Evolutionary conservation across 2,329 filamentous ascomycete genomes (phyloP).

Genomic region (Beauveria sp.): DNA sequence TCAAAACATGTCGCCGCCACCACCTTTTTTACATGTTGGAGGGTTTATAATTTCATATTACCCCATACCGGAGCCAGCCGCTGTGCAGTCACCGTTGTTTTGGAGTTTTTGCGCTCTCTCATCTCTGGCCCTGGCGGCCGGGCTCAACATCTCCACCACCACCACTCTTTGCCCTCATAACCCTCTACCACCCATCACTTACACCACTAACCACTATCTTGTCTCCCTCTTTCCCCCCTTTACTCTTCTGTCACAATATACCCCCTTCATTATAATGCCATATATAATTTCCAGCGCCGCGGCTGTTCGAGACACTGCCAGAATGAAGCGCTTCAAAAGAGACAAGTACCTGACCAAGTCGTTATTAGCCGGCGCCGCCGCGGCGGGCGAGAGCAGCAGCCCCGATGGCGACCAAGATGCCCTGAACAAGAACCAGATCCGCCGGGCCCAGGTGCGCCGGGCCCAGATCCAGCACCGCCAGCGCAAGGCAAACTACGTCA

Average conservation of each 20-base stretch:
- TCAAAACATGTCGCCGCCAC: neutral
- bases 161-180: neutral
- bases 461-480: constrained; percentile 49
- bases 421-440: constrained; percentile 32
- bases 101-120: neutral
- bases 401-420: constrained; percentile 19
- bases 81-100: neutral
- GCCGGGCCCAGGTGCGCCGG: constrained; percentile 43
- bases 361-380: neutral
- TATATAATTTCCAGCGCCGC: constrained; percentile 9
- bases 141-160: neutral
- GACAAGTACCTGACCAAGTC: constrained; percentile 3
- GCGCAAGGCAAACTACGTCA: constrained; percentile 48
- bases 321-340: constrained; percentile 10
- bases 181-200: neutral
- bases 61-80: neutral
- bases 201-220: neutral
- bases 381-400: neutral
- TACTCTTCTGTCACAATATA: neutral
- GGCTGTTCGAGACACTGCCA: constrained; percentile 6
- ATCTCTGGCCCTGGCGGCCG: neutral
- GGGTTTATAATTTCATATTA: neutral
- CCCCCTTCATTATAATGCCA: neutral
- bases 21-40: neutral
- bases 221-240: neutral